Percentiles rank a stretch among this genome's conserved stretches.
These are phyloP conservation scores for Lasiodiplodia sp. DNA, from an alignment of 2,329 filamentous ascomycete species.

Conservation along the genomic window DNA sequence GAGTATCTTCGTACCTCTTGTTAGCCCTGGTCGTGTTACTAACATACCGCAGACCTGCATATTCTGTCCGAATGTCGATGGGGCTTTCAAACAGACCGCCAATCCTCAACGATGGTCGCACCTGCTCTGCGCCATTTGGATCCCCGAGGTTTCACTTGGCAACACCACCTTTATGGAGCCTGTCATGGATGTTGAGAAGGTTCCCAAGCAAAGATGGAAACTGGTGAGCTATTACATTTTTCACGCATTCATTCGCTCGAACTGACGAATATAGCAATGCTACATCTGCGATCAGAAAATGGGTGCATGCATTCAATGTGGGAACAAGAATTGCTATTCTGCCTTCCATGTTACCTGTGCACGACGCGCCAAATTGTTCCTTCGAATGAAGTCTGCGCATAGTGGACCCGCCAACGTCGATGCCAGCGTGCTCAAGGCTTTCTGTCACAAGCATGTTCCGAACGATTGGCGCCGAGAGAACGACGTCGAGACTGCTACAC, in stretches of 20 bases:
- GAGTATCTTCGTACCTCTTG: slow-evolving; percentile 47
- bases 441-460: slow-evolving; percentile 94
- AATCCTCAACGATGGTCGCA: slow-evolving; percentile 93
- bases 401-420: slow-evolving; percentile 80
- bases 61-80: slow-evolving; percentile 97
- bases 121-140: slow-evolving; percentile 96
- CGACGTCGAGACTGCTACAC: slow-evolving; percentile 79
- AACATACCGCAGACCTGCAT: slow-evolving; percentile 76
- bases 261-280: slow-evolving; percentile 63
- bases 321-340: slow-evolving; percentile 95
- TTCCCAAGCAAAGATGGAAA: slow-evolving; percentile 93
- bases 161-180: slow-evolving; percentile 99
- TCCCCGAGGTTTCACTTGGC: slow-evolving; percentile 92
- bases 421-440: slow-evolving; percentile 85
- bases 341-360: slow-evolving; percentile 98
- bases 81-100: slow-evolving; percentile 97
- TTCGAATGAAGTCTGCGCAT: slow-evolving; percentile 96
- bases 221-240: slow-evolving; percentile 54
- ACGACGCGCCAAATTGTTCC: slow-evolving; percentile 81
- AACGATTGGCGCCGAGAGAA: slow-evolving; percentile 88
- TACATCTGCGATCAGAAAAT: slow-evolving; percentile 98
- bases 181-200: slow-evolving; percentile 96
- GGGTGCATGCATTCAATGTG: slow-evolving; percentile 98
- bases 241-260: neutral
- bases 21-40: slow-evolving; percentile 32